These are phyloP conservation scores for Russula vinacea DNA, from an alignment of 768 basidiomycete species.

Conservation along the genomic window DNA sequence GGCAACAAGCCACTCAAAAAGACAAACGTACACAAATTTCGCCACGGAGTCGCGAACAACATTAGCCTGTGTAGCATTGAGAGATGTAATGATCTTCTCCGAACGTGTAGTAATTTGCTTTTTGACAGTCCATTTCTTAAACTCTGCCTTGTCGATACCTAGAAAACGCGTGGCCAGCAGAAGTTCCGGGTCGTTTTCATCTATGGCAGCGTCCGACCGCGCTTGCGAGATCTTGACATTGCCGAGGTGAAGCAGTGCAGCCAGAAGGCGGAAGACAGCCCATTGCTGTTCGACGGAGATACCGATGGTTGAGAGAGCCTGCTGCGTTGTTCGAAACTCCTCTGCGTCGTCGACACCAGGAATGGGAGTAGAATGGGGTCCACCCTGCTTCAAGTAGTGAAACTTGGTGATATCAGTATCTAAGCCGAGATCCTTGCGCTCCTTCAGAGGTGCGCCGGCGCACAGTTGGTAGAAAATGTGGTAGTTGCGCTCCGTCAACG, in stretches of 20 bases:
- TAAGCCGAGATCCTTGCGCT: conserved; percentile 90
- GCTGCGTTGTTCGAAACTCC: conserved; percentile 91
- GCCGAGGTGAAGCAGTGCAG: conserved; percentile 93
- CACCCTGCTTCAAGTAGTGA: conserved; percentile 90
- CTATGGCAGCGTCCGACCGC: conserved; percentile 78
- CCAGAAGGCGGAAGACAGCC: conserved; percentile 93
- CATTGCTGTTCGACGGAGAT: conserved; percentile 98
- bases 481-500: conserved; percentile 95
- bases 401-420: conserved; percentile 85
- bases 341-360: conserved; percentile 92
- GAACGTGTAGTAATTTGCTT: conserved; percentile 92
- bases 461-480: conserved; percentile 99
- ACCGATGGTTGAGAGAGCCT: conserved; percentile 93
- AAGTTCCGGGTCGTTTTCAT: conserved; percentile 79
- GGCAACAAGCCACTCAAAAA: conserved; percentile 98
- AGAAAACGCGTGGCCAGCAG: conserved; percentile 83
- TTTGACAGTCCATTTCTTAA: conserved; percentile 99
- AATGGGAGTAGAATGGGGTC: conserved; percentile 82
- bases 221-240: conserved; percentile 87
- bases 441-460: conserved; percentile 91
- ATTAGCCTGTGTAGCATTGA: conserved; percentile 85
- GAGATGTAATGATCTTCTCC: conserved; percentile 89
- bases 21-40: conserved; percentile 97
- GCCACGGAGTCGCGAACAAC: conserved; percentile 96
- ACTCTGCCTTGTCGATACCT: conserved; percentile 85